phyloP scores from a whole-genome alignment of 805 yeast genomes.

The Isabelozyma gotoi region DNA sequence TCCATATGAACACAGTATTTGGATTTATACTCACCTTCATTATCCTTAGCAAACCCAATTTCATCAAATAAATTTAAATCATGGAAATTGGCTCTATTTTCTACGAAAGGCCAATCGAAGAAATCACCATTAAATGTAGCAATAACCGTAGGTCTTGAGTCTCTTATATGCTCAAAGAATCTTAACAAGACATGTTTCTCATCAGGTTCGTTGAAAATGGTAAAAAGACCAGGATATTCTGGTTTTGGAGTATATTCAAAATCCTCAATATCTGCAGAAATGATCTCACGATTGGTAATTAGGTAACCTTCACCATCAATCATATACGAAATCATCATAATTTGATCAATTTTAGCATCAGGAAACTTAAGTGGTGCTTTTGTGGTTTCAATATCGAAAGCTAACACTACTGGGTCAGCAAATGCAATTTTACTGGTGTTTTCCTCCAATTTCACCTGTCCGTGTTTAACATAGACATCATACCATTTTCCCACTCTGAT shows the following conservation, averaged over 20 bases:
- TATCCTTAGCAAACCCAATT: slow-evolving; percentile 88
- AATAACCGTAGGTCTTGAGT: slow-evolving; percentile 90
- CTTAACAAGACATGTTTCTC: slow-evolving; percentile 72
- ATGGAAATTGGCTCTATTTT: slow-evolving; percentile 78
- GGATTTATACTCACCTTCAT: slow-evolving; percentile 90
- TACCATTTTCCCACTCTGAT: slow-evolving; percentile 97
- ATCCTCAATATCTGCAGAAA: slow-evolving; percentile 92
- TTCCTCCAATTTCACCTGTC: slow-evolving; percentile 54
- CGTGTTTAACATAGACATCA: slow-evolving; percentile 64
- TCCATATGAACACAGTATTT: slow-evolving; percentile 95
- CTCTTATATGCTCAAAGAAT: slow-evolving; percentile 89
- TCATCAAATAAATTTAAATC: slow-evolving; percentile 87
- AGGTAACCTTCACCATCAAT: slow-evolving; percentile 95
- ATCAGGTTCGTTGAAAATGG: slow-evolving; percentile 85
- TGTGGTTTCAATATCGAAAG: slow-evolving; percentile 97
- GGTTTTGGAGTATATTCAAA: slow-evolving; percentile 97
- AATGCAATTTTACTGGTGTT: slow-evolving; percentile 79
- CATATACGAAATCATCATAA: slow-evolving; percentile 99
- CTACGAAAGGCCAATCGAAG: slow-evolving; percentile 99
- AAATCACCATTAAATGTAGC: slow-evolving; percentile 98
- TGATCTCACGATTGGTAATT: slow-evolving; percentile 92
- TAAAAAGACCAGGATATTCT: slow-evolving; percentile 87
- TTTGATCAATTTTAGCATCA: slow-evolving; percentile 82
- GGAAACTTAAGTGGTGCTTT: slow-evolving; percentile 96
- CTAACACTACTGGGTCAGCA: slow-evolving; percentile 95